A percentile compares a stretch with the other conserved stretches of the same genome.
phyloP scores from a whole-genome alignment of 768 basidiomycete genomes.

The Auriscalpium microsporum region DNA sequence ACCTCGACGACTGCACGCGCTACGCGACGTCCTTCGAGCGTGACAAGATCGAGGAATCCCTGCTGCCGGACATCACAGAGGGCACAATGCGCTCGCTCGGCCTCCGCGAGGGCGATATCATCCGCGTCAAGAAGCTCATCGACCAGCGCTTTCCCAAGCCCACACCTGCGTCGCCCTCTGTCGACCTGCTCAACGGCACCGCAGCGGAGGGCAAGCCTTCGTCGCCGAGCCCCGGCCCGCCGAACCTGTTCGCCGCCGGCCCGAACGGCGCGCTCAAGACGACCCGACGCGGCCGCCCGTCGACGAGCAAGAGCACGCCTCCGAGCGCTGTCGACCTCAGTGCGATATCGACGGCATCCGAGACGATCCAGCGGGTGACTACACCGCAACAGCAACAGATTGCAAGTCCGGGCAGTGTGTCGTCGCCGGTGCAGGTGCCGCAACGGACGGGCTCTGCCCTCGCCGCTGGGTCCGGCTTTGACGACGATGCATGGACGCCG shows the following conservation, averaged over 20 bases:
- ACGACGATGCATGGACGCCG: slow-evolving; percentile 96
- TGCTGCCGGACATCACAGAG: slow-evolving; percentile 84
- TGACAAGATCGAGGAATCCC: slow-evolving; percentile 89
- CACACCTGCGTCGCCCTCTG: slow-evolving; percentile 29
- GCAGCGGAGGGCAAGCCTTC: slow-evolving; percentile 77
- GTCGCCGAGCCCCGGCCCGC: slow-evolving; percentile 51
- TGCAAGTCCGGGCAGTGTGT: slow-evolving; percentile 36
- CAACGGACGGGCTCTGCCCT: slow-evolving; percentile 48
- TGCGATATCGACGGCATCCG: slow-evolving; percentile 60
- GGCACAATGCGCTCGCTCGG: slow-evolving; percentile 85
- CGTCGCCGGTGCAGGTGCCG: slow-evolving; percentile 42
- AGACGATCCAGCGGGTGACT: slow-evolving; percentile 56
- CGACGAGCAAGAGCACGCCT: slow-evolving; percentile 43
- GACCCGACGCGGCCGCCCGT: slow-evolving; percentile 72
- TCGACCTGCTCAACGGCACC: slow-evolving; percentile 45
- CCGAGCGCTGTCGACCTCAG: slow-evolving; percentile 60
- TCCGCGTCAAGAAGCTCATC: slow-evolving; percentile 85
- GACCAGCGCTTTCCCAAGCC: slow-evolving; percentile 43
- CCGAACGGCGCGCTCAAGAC: slow-evolving; percentile 76
- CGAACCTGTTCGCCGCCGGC: slow-evolving; percentile 73
- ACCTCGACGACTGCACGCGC: slow-evolving; percentile 93
- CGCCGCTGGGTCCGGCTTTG: slow-evolving; percentile 58
- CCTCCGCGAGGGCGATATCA: slow-evolving; percentile 93
- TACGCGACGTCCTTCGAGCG: slow-evolving; percentile 86
- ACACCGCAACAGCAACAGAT: slow-evolving; percentile 52